Conservation (phyloP, 495 filamentous ascomycete species). For the Melanomma pulvis-pyrius region DNA sequence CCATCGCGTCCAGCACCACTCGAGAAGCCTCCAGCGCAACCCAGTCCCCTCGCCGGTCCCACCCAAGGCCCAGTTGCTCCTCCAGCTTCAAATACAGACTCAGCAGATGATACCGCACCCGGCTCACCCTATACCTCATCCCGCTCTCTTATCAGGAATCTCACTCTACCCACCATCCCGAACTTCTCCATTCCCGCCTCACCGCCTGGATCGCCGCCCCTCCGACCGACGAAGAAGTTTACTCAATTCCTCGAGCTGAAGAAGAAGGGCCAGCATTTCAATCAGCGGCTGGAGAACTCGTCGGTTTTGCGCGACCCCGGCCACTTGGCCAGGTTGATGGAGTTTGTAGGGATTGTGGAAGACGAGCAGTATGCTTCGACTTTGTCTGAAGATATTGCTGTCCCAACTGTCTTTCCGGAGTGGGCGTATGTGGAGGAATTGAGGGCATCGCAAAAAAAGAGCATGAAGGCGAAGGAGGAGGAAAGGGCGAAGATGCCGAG, state of each 20-base stretch:
- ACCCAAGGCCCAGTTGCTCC: conserved; percentile 51
- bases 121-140: conserved; percentile 70
- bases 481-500: conserved; percentile 58
- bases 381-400: conserved; percentile 67
- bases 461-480: conserved; percentile 62
- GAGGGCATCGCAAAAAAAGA: conserved; percentile 63
- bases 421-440: conserved; percentile 77
- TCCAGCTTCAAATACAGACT: conserved; percentile 29
- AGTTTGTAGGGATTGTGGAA: conserved; percentile 73
- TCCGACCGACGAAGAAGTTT: conserved; percentile 69
- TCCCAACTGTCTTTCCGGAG: conserved; percentile 64
- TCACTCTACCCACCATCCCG: conserved; percentile 81
- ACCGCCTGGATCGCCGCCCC: conserved; percentile 73
- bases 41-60: conserved; percentile 10
- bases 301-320: conserved; percentile 79
- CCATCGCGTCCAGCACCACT: not conserved
- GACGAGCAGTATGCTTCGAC: conserved; percentile 75
- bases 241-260: conserved; percentile 83
- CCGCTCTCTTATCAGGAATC: conserved; percentile 69
- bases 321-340: conserved; percentile 75
- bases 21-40: conserved; percentile 7
- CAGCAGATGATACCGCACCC: conserved; percentile 45
- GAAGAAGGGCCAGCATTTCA: conserved; percentile 86
- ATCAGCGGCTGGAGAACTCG: conserved; percentile 72
- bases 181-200: conserved; percentile 83